These are phyloP conservation scores for Nitzschia putrida DNA, from an alignment of 108 stramenopile genomes.

Conservation along the genomic window DNA sequence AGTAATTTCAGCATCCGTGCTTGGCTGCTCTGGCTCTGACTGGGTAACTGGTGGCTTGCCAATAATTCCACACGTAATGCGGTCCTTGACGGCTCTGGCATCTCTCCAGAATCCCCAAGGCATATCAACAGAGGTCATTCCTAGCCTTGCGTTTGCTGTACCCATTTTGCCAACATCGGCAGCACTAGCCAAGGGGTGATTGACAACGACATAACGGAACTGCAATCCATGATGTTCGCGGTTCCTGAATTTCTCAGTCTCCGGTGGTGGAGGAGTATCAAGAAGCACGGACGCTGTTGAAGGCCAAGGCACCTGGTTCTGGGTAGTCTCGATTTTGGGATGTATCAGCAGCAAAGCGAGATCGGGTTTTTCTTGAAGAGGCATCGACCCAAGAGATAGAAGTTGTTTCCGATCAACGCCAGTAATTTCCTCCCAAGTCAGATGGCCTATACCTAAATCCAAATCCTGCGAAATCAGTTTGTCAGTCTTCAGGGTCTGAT, in stretches of 20 bases:
- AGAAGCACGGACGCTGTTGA: slow-evolving; percentile 65
- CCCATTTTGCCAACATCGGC: slow-evolving; percentile 5
- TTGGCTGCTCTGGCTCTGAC: slow-evolving; percentile 1
- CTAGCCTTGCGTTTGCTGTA: slow-evolving; percentile 28
- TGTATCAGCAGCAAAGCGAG: no score
- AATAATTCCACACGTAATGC: slow-evolving; percentile 8
- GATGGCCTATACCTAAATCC: slow-evolving; percentile 49
- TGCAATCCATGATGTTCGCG: slow-evolving; percentile 44
- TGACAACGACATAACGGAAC: slow-evolving; percentile 36
- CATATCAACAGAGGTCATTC: slow-evolving; percentile 24
- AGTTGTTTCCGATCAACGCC: slow-evolving; percentile 47
- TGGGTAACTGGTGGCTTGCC: background rate
- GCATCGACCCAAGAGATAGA: slow-evolving; percentile 34
- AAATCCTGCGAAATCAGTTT: slow-evolving; percentile 53
- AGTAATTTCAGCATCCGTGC: background rate
- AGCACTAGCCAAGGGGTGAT: slow-evolving; percentile 17
- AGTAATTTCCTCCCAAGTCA: slow-evolving; percentile 49
- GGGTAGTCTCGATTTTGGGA: slow-evolving; percentile 2
- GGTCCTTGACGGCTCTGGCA: slow-evolving; percentile 2
- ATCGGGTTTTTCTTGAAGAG: slow-evolving; percentile 19
- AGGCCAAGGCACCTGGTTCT: slow-evolving; percentile 40
- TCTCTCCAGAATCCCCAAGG: slow-evolving; percentile 32
- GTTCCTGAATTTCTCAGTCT: slow-evolving; percentile 31
- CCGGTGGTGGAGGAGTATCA: slow-evolving; percentile 56
- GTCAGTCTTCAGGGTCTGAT: slow-evolving; percentile 45